Percentiles rank a stretch among this genome's conserved stretches.
These are phyloP conservation scores for Dianthus caryophyllus DNA, from an alignment of 148 eudicot genomes.

Conservation along the genomic window DNA sequence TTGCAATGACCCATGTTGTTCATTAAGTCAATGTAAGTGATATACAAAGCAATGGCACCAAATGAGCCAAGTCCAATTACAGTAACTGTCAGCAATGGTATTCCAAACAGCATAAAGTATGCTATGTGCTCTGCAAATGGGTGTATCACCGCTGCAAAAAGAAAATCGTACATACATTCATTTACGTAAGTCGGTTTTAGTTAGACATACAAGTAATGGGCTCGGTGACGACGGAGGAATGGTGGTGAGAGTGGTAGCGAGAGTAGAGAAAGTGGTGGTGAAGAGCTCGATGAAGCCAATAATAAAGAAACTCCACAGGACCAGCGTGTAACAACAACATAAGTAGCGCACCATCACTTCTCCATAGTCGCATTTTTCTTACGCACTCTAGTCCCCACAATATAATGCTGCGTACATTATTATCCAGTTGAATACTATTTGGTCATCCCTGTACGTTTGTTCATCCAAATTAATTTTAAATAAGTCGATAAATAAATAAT, in stretches of 20 bases:
- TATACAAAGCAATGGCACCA: slow-evolving; percentile 25
- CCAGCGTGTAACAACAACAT: slow-evolving; percentile 37
- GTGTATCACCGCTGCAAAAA: slow-evolving; percentile 59
- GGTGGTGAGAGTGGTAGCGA: slow-evolving; percentile 69
- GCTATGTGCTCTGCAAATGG: slow-evolving; percentile 68
- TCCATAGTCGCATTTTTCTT: slow-evolving; percentile 27
- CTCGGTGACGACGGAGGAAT: slow-evolving; percentile 61
- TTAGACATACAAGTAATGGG: slow-evolving; percentile 64
- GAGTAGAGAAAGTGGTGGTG: slow-evolving; percentile 61
- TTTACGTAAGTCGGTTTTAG: too few relatives aligned
- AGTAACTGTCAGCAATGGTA: slow-evolving; percentile 29
- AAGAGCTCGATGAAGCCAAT: slow-evolving; percentile 57
- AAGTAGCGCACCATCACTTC: slow-evolving; percentile 33
- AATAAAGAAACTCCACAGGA: slow-evolving; percentile 55
- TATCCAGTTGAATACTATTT: slow-evolving; percentile 23
- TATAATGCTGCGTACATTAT: slow-evolving; percentile 10
- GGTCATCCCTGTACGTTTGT: slow-evolving; percentile 39
- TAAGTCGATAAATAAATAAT: too few relatives aligned
- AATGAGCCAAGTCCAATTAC: slow-evolving; percentile 28
- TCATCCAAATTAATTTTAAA: too few relatives aligned
- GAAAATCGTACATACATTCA: too few relatives aligned
- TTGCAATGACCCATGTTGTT: slow-evolving; percentile 80
- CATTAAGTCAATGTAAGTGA: slow-evolving; percentile 53
- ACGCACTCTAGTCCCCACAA: background rate
- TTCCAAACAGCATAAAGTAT: slow-evolving; percentile 43